phyloP scores from a whole-genome alignment of 2,329 filamentous ascomycete genomes.

The Paecilomyces sp. region DNA sequence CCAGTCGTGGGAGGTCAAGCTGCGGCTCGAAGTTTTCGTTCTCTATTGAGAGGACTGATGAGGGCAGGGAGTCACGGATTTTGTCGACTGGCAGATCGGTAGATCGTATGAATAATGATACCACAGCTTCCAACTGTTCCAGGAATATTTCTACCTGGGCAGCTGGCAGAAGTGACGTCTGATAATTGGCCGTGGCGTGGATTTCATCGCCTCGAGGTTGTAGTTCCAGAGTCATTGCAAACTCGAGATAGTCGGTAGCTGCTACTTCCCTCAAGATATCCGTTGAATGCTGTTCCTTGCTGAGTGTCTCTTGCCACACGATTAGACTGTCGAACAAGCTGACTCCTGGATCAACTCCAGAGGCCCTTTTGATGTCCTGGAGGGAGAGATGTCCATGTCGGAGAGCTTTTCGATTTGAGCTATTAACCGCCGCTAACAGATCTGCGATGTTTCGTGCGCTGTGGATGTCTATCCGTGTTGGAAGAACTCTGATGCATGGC shows the following conservation, averaged over 20 bases:
- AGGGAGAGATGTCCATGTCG: slow-evolving; percentile 58
- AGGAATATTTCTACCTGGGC: slow-evolving; percentile 52
- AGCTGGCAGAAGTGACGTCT: slow-evolving; percentile 46
- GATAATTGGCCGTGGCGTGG: slow-evolving; percentile 48
- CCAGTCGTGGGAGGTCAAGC: slow-evolving; percentile 38
- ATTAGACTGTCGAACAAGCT: slow-evolving; percentile 70
- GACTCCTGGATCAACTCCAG: slow-evolving; percentile 44
- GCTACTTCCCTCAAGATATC: slow-evolving; percentile 48
- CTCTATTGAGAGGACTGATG: slow-evolving; percentile 41
- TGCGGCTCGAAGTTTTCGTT: slow-evolving; percentile 36
- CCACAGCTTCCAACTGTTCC: slow-evolving; percentile 54
- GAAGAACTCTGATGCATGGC: slow-evolving; percentile 71
- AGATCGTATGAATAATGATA: slow-evolving; percentile 34
- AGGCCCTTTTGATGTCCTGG: slow-evolving; percentile 59
- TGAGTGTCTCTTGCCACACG: slow-evolving; percentile 73
- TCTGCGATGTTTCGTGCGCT: slow-evolving; percentile 49
- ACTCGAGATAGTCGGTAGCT: slow-evolving; percentile 67
- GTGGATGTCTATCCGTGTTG: slow-evolving; percentile 58
- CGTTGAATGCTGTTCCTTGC: slow-evolving; percentile 21
- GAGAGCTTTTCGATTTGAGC: slow-evolving; percentile 58
- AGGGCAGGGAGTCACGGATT: slow-evolving; percentile 20
- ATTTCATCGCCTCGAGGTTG: slow-evolving; percentile 53
- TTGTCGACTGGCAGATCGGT: slow-evolving; percentile 25
- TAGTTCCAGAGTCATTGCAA: slow-evolving; percentile 67
- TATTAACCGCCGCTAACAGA: slow-evolving; percentile 57